Base-by-base conservation (phyloP, 2,329 filamentous ascomycete genomes). In the Fusarium mexicanum region DNA sequence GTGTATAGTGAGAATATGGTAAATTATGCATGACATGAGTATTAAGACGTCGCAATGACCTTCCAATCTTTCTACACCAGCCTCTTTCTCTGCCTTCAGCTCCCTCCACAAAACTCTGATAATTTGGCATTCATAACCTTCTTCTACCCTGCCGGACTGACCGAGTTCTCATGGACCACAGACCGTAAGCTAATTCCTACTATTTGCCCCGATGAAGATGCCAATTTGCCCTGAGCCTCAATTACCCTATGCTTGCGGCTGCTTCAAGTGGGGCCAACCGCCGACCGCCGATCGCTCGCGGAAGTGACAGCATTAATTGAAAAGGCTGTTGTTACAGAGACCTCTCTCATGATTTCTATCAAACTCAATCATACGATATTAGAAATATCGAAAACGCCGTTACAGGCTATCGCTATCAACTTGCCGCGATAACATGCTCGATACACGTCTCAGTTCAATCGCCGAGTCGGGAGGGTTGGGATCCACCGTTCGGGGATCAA, bases 401-500 rank as follows among this genome's bases (percentile, higher is more conserved):
- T 29, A 9, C 1, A 35, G 43, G 43, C 33, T 60, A n/a, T 60
- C 33, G 33, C 22, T 31, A 10, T 31, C 1, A 2, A 17, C 11
- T 5, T 38, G 33, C 35, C 43, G 22, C 33, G 33, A 50, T 5
- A 24, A 29, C 3, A n/a, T 43, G 41, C n/a, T 26, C 31, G 29
- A 18, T n/a, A 22, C 6, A n/a, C 9, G 10, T 22, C 24, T 20
- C 22, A 13, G 24, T 46, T 55, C 63, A 67, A 46, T 67, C 65
- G 38, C 44, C 64, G 64, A 24, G 31, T 46, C 44, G 44, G 22
- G 33, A 8, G 16, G 26, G n/a, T 17, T 14, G n/a, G 20, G 26
- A 37, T 29, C 46, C 29, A 46, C n/a, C 35, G n/a, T 61, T 61
- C 64, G 64, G 64, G 44, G 38, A 46, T 37, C 37, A 31, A 67